Percentiles rank a stretch among this genome's conserved stretches.
phyloP scores from a whole-genome alignment of 441 rosid species.

The Codiaeum variegatum region DNA sequence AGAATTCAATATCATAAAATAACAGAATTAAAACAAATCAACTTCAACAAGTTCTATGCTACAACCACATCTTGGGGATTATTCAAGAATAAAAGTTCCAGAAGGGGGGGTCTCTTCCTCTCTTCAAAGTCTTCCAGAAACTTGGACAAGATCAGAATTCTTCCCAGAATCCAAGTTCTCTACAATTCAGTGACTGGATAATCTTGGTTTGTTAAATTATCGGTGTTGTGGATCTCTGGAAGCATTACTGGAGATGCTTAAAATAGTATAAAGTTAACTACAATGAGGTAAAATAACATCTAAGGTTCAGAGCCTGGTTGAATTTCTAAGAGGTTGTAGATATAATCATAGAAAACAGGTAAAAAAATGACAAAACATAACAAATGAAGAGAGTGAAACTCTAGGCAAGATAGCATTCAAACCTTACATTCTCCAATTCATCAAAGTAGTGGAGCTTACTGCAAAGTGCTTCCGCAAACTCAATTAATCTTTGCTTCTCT shows the following conservation, averaged over 20 bases:
- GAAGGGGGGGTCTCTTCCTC: background rate
- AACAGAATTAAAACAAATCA: background rate
- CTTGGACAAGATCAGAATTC: background rate
- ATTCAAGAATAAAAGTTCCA: background rate
- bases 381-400: constrained; percentile 17
- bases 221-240: background rate
- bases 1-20: background rate
- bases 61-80: background rate
- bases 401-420: constrained; percentile 42
- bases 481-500: constrained; percentile 88
- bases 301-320: background rate
- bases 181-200: background rate
- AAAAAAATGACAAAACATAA: constrained; percentile 9
- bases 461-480: constrained; percentile 90
- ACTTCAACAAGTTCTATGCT: background rate
- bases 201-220: background rate
- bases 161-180: background rate
- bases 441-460: constrained; percentile 93
- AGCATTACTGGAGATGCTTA: background rate
- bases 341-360: background rate
- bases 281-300: background rate
- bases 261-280: background rate
- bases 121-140: constrained; percentile 1
- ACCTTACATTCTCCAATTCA: constrained; percentile 99
- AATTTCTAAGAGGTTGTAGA: background rate